phyloP scores from a whole-genome alignment of 1,139 yeast species.

The Yamadazyma blattariae region DNA sequence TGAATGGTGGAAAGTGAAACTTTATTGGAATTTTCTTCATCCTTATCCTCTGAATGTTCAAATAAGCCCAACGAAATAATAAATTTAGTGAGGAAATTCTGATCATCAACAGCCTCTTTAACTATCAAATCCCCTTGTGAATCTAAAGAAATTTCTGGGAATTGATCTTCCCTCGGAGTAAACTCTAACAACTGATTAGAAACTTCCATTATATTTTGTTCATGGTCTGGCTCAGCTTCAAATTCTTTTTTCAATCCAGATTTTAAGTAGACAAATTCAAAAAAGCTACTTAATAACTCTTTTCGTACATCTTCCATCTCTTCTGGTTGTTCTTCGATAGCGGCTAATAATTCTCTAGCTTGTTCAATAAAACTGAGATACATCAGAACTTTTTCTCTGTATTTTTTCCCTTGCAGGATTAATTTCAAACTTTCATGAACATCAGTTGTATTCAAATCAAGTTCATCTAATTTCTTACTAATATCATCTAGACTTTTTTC shows the following conservation, averaged over 20 bases:
- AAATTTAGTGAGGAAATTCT: conserved; percentile 47
- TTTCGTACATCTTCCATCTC: conserved; percentile 2
- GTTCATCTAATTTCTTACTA: conserved; percentile 3
- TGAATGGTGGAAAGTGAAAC: conserved; percentile 73
- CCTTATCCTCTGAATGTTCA: conserved; percentile 20
- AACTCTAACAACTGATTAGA: conserved; percentile 39
- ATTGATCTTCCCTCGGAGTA: conserved; percentile 51
- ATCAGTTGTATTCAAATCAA: conserved; percentile 2
- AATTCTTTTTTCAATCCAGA: conserved; percentile 34
- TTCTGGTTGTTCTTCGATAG: conserved; percentile 4
- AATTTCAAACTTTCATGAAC: conserved; percentile 4
- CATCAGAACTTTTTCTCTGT: conserved; percentile 12
- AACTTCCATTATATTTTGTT: conserved; percentile 44
- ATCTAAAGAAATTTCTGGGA: conserved; percentile 28
- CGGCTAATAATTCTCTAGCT: conserved; percentile 18
- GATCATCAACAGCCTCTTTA: conserved; percentile 4
- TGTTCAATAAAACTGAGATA: conserved; percentile 31
- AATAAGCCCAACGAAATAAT: conserved; percentile 63
- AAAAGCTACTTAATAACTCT: conserved; percentile 16
- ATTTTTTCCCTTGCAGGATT: conserved; percentile 2
- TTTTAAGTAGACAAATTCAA: conserved; percentile 22
- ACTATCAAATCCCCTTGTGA: not conserved
- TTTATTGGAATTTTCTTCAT: conserved; percentile 13
- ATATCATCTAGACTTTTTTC: conserved; percentile 46
- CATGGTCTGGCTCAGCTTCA: conserved; percentile 20